Evolutionary conservation across 176 grass and related monocot species (phyloP).

Genomic region (Ensete ventricosum): DNA sequence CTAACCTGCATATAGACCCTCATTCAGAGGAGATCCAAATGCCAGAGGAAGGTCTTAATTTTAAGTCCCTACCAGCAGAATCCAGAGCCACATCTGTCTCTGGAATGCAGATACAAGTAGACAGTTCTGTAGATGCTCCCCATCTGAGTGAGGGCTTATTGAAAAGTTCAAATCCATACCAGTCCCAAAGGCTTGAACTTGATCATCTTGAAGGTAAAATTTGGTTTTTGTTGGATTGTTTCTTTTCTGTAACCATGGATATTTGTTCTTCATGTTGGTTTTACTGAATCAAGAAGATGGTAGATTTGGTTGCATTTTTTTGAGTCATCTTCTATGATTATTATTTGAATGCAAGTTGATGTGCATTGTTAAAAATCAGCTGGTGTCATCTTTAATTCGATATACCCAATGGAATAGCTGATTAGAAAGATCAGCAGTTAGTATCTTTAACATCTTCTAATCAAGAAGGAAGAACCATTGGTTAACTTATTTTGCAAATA

Average conservation of each 20-base stretch:
- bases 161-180: constrained; percentile 39
- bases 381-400: too few relatives aligned
- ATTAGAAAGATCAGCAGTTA: too few relatives aligned
- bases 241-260: neutral
- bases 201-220: constrained; percentile 51
- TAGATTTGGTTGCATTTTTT: too few relatives aligned
- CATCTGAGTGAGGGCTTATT: constrained; percentile 44
- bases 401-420: too few relatives aligned
- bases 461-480: too few relatives aligned
- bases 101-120: constrained; percentile 33
- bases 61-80: constrained; percentile 18
- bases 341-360: too few relatives aligned
- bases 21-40: constrained; percentile 29
- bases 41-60: constrained; percentile 13
- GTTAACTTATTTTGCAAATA: too few relatives aligned
- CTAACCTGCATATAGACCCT: constrained; percentile 17
- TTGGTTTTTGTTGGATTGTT: neutral
- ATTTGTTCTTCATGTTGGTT: neutral
- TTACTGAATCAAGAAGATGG: neutral
- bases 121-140: constrained; percentile 36
- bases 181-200: constrained; percentile 39
- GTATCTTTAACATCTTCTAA: too few relatives aligned
- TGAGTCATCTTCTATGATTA: too few relatives aligned
- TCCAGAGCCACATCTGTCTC: constrained; percentile 22
- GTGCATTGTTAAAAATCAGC: too few relatives aligned